These are phyloP conservation scores for Isabelozyma gotoi DNA, from an alignment of 805 yeast species.

Conservation along the genomic window DNA sequence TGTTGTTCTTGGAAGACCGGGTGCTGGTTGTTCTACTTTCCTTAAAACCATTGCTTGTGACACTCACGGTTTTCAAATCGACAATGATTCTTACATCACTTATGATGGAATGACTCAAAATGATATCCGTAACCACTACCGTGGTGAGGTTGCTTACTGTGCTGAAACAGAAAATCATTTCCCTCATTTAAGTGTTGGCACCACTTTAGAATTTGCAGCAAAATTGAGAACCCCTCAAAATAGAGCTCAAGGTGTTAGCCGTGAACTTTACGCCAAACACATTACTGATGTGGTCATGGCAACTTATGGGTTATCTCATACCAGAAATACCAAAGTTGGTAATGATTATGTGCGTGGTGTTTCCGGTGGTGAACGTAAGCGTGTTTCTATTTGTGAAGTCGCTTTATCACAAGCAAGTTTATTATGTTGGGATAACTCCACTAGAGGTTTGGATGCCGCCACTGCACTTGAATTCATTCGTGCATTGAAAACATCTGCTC, in stretches of 20 bases:
- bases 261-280: conserved; percentile 55
- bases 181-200: conserved; percentile 66
- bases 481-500: conserved; percentile 59
- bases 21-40: conserved; percentile 75
- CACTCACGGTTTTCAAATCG: conserved; percentile 58
- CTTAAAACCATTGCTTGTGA: conserved; percentile 64
- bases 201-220: conserved; percentile 66
- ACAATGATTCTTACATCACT: conserved; percentile 43
- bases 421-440: conserved; percentile 68
- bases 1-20: conserved; percentile 78
- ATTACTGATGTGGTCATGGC: conserved; percentile 54
- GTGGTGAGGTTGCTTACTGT: conserved; percentile 71
- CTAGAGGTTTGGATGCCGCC: conserved; percentile 70
- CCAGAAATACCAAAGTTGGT: conserved; percentile 63
- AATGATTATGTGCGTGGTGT: conserved; percentile 68
- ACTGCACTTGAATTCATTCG: conserved; percentile 67
- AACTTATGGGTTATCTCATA: conserved; percentile 58
- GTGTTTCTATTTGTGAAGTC: conserved; percentile 69
- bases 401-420: conserved; percentile 52
- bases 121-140: conserved; percentile 50
- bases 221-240: conserved; percentile 59
- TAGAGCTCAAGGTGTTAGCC: conserved; percentile 56
- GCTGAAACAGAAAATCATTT: conserved; percentile 72
- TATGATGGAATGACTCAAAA: conserved; percentile 56
- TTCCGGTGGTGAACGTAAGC: conserved; percentile 72